A percentile compares a stretch with the other conserved stretches of the same genome.
These are phyloP conservation scores for Ustilago lituana DNA, from an alignment of 1,284 basidiomycete genomes.

Conservation along the genomic window DNA sequence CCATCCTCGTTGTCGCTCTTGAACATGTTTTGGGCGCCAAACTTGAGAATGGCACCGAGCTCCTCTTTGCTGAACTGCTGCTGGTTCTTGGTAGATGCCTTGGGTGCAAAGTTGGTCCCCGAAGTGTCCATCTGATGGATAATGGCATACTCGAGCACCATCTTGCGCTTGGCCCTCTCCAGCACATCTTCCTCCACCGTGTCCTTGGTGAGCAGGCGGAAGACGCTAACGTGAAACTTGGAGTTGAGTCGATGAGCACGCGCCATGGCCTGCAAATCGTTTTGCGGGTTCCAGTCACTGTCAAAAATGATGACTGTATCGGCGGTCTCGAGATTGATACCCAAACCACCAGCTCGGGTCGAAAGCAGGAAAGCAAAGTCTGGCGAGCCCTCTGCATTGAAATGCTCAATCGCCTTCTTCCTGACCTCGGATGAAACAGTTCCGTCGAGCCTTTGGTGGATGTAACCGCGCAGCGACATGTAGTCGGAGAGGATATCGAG, in stretches of 20 bases:
- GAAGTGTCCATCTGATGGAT: slow-evolving; percentile 99
- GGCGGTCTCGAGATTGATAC: slow-evolving; percentile 76
- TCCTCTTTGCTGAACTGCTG: slow-evolving; percentile 95
- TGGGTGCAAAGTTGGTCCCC: slow-evolving; percentile 88
- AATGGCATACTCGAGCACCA: slow-evolving; percentile 99
- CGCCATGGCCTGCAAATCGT: slow-evolving; percentile 99
- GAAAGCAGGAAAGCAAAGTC: slow-evolving; percentile 70
- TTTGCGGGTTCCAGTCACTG: slow-evolving; percentile 88
- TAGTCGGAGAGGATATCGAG: slow-evolving; percentile 98
- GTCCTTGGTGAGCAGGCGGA: slow-evolving; percentile 95
- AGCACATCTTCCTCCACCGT: slow-evolving; percentile 99
- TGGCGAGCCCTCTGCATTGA: slow-evolving; percentile 78
- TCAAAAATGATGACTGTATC: slow-evolving; percentile 99
- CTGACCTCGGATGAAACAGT: slow-evolving; percentile 80
- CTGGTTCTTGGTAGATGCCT: slow-evolving; percentile 67
- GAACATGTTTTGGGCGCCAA: slow-evolving; percentile 99
- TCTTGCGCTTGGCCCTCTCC: slow-evolving; percentile 97
- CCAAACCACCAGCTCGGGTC: slow-evolving; percentile 65
- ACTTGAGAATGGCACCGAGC: slow-evolving; percentile 97
- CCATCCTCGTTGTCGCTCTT: slow-evolving; percentile 88
- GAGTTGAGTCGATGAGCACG: slow-evolving; percentile 72
- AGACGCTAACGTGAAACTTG: slow-evolving; percentile 97
- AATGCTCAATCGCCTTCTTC: slow-evolving; percentile 83
- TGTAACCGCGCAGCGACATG: slow-evolving; percentile 87
- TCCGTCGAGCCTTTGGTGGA: slow-evolving; percentile 81